Conservation (phyloP, 495 filamentous ascomycete species). For the Extremus antarcticus region DNA sequence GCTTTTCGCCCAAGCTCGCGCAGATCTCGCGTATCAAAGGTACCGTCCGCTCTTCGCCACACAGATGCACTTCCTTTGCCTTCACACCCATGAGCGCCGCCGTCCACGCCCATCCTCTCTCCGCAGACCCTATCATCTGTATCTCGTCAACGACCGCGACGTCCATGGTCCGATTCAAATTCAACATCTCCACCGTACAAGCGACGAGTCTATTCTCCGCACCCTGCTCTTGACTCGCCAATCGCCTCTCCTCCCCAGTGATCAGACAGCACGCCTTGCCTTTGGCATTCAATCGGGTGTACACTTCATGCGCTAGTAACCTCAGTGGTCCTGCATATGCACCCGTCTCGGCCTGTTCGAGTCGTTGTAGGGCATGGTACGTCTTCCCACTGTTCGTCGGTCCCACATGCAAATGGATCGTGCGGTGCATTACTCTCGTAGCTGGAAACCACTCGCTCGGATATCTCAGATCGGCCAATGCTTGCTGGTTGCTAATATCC, state of each 20-base stretch:
- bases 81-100: constrained; percentile 77
- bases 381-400: constrained; percentile 99
- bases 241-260: constrained; percentile 78
- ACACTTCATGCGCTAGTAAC: constrained; percentile 88
- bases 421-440: constrained; percentile 66
- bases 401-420: constrained; percentile 85
- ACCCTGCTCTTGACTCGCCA: constrained; percentile 35
- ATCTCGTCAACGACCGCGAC: constrained; percentile 97
- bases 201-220: constrained; percentile 45
- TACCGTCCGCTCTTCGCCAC: constrained; percentile 76
- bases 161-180: constrained; percentile 56
- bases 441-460: constrained; percentile 86
- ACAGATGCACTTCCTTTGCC: constrained; percentile 84
- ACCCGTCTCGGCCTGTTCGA: constrained; percentile 63
- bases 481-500: constrained; percentile 47
- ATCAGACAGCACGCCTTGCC: constrained; percentile 67
- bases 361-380: constrained; percentile 81
- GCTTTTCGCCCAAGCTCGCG: constrained; percentile 67
- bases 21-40: constrained; percentile 73
- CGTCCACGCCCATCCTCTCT: constrained; percentile 95
- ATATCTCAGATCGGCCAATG: constrained; percentile 66
- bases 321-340: constrained; percentile 88
- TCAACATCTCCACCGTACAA: constrained; percentile 96
- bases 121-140: constrained; percentile 77
- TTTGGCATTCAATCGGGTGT: constrained; percentile 63